Evolutionary conservation across 331 rosid genomes (phyloP).

Genomic region (Malus hybrid): DNA sequence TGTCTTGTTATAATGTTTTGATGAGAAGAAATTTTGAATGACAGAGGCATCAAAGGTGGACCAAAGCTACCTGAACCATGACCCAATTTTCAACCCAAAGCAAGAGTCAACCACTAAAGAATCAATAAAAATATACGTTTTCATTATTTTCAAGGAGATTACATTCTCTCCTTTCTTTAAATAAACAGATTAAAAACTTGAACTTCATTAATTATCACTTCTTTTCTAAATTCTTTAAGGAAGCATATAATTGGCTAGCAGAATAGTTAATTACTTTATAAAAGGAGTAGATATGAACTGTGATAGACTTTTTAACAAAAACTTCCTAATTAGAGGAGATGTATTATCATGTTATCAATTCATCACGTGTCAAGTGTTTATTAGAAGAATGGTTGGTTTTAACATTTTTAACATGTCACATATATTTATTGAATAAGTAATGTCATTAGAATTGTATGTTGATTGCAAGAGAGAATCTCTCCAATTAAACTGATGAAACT

Average conservation of each 20-base stretch:
- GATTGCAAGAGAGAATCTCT: too few species aligned
- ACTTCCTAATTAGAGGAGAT: neutral
- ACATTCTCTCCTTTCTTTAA: neutral
- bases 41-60: conserved; percentile 40
- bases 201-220: conserved; percentile 1
- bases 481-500: too few species aligned
- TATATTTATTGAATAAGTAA: too few species aligned
- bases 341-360: too few species aligned
- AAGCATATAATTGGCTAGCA: neutral
- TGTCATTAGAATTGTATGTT: too few species aligned
- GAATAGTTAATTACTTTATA: neutral
- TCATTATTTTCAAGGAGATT: conserved; percentile 7
- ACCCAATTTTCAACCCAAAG: conserved; percentile 42
- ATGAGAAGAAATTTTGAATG: conserved; percentile 15
- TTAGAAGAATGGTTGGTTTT: too few species aligned
- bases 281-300: neutral
- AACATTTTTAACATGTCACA: too few species aligned
- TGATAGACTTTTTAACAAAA: neutral
- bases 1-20: conserved; percentile 41
- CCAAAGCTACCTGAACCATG: conserved; percentile 46
- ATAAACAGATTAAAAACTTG: conserved; percentile 5
- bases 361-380: too few species aligned
- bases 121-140: conserved; percentile 5
- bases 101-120: conserved; percentile 70
- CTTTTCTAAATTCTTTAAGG: neutral